Conservation (phyloP, 192 early-diverging fungal species). For the Backusella tarrabulga region DNA sequence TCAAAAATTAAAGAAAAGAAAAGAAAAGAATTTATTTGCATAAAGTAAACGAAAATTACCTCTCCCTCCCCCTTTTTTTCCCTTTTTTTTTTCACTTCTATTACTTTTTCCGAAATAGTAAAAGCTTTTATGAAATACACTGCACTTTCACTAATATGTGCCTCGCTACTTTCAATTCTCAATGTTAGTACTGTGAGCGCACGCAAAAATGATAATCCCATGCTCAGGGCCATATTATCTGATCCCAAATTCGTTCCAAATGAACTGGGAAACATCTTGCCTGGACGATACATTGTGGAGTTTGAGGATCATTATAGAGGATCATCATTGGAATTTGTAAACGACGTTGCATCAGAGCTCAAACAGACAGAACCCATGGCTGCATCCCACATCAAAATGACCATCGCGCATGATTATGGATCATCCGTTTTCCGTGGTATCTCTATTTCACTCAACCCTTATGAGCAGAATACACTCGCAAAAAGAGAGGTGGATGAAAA, state of each 20-base stretch:
- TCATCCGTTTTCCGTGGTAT: slow-evolving; percentile 20
- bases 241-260: slow-evolving; percentile 15
- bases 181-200: neutral
- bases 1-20: neutral
- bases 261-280: neutral
- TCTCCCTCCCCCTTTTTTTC: neutral
- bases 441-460: slow-evolving; percentile 9
- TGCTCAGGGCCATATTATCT: neutral
- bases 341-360: neutral
- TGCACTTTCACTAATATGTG: neutral
- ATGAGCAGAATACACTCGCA: neutral
- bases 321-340: slow-evolving; percentile 4
- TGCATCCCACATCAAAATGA: neutral
- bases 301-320: slow-evolving; percentile 16
- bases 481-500: neutral
- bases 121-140: neutral
- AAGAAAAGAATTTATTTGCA: neutral
- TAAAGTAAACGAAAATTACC: neutral
- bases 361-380: neutral
- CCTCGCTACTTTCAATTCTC: neutral
- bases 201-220: neutral
- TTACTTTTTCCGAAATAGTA: neutral
- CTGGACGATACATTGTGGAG: slow-evolving; percentile 26
- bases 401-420: slow-evolving; percentile 10
- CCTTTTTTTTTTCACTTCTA: neutral